phyloP scores from a whole-genome alignment of 306 rosid species.

The Cicer yamashitae region DNA sequence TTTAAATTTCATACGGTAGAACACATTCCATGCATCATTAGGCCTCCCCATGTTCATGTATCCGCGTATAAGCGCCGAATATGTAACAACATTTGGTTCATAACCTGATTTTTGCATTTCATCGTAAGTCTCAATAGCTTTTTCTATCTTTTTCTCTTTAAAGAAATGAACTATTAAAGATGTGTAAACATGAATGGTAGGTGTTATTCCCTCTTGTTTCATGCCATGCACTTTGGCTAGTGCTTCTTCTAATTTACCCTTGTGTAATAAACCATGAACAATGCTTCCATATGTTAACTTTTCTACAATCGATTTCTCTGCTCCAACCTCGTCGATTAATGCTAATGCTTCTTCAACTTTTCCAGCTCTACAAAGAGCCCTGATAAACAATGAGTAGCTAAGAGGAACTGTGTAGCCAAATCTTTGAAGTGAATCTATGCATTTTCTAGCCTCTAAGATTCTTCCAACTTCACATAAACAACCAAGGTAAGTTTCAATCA shows the following conservation, averaged over 20 bases:
- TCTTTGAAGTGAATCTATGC: slow-evolving; percentile 64
- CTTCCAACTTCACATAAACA: slow-evolving; percentile 77
- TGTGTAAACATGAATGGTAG: slow-evolving; percentile 79
- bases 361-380: slow-evolving; percentile 81
- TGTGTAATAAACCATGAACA: slow-evolving; percentile 73
- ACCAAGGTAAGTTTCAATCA: slow-evolving; percentile 70
- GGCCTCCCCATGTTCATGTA: slow-evolving; percentile 70
- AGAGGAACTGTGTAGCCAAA: slow-evolving; percentile 64
- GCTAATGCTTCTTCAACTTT: slow-evolving; percentile 74
- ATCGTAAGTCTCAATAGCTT: slow-evolving; percentile 58
- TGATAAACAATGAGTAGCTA: slow-evolving; percentile 61
- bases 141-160: slow-evolving; percentile 64
- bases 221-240: slow-evolving; percentile 65
- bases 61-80: slow-evolving; percentile 73
- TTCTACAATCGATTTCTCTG: slow-evolving; percentile 55
- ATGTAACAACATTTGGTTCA: slow-evolving; percentile 73
- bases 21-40: slow-evolving; percentile 73
- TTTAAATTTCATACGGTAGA: slow-evolving; percentile 65
- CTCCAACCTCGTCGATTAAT: slow-evolving; percentile 54
- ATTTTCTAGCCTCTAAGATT: slow-evolving; percentile 64
- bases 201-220: slow-evolving; percentile 67
- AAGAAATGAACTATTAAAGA: slow-evolving; percentile 74
- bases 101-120: slow-evolving; percentile 73
- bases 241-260: slow-evolving; percentile 69
- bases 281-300: slow-evolving; percentile 79